A percentile compares a stretch with the other conserved stretches of the same genome.
phyloP scores from a whole-genome alignment of 352 stramenopile genomes.

The Thalassiosira exigua region DNA sequence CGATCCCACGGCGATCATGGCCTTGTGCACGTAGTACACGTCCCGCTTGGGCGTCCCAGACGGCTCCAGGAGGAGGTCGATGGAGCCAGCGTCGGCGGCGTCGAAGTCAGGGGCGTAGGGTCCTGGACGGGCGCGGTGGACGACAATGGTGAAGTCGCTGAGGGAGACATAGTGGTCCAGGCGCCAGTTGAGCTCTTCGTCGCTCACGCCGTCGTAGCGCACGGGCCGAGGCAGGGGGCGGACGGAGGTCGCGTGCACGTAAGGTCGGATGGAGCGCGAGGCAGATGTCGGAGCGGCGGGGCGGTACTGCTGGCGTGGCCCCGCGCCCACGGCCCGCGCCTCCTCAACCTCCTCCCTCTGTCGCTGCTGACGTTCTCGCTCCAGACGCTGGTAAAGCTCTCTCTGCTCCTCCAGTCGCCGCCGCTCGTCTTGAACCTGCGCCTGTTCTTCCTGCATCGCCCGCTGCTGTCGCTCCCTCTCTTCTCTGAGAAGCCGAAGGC shows the following conservation, averaged over 20 bases:
- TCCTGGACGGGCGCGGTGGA: constrained; percentile 39
- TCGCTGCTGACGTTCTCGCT: too few relatives aligned
- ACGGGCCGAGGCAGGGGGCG: neutral
- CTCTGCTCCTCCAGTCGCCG: constrained; percentile 20
- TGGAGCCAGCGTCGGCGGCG: constrained; percentile 17
- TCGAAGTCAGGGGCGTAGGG: constrained; percentile 54
- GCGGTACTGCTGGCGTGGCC: neutral
- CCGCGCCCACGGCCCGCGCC: constrained; percentile 14
- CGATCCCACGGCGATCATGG: constrained; percentile 53
- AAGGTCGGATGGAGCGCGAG: neutral
- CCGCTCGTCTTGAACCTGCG: constrained; percentile 2
- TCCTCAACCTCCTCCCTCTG: constrained; percentile 20
- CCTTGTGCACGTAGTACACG: constrained; percentile 59
- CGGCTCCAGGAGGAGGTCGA: constrained; percentile 40
- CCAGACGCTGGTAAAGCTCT: constrained; percentile 13
- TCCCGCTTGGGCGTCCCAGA: constrained; percentile 27
- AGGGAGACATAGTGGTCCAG: constrained; percentile 50
- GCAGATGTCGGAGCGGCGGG: neutral
- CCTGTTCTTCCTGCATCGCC: constrained; percentile 43
- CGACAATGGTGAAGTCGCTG: constrained; percentile 56
- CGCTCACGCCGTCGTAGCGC: constrained; percentile 44
- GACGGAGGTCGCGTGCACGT: neutral
- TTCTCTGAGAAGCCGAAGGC: constrained; percentile 11
- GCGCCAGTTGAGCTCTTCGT: constrained; percentile 59
- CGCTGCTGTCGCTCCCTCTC: constrained; percentile 16